A percentile compares a stretch with the other conserved stretches of the same genome.
Conservation (phyloP, 768 basidiomycete species). For the Suillus occidentalis region DNA sequence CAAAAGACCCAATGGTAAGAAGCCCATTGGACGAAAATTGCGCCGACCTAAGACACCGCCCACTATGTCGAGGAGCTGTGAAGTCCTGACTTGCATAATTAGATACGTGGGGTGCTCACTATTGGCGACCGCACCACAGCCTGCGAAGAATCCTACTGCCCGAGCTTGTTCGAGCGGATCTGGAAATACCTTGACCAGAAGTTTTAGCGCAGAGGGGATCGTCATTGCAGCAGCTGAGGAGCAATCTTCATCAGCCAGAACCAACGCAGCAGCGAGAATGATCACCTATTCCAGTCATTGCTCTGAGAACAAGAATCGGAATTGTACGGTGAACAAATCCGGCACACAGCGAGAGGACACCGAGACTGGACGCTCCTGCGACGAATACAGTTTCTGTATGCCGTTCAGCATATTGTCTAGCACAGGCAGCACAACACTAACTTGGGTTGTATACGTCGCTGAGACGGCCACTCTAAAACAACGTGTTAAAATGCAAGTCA, state of each 20-base stretch:
- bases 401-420: not conserved
- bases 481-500: not conserved
- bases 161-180: constrained; percentile 45
- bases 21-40: constrained; percentile 38
- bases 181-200: constrained; percentile 53
- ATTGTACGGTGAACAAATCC: constrained; percentile 51
- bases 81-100: not conserved
- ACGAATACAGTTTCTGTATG: constrained; percentile 42
- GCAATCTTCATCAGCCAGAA: constrained; percentile 1
- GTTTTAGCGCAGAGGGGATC: constrained; percentile 48
- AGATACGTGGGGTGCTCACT: constrained; percentile 21
- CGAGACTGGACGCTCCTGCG: constrained; percentile 39
- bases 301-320: constrained; percentile 50
- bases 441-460: constrained; percentile 43
- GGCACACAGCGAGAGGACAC: constrained; percentile 41
- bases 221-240: constrained; percentile 46
- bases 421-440: constrained; percentile 16
- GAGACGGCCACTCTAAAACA: constrained; percentile 37
- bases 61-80: constrained; percentile 24
- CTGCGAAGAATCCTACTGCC: constrained; percentile 49
- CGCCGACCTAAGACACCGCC: constrained; percentile 45
- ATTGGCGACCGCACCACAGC: constrained; percentile 47
- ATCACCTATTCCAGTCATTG: constrained; percentile 47
- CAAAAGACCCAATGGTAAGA: constrained; percentile 55
- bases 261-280: not conserved